Base-by-base conservation (phyloP, 2,329 filamentous ascomycete genomes). In the Monosporascus sp. region DNA sequence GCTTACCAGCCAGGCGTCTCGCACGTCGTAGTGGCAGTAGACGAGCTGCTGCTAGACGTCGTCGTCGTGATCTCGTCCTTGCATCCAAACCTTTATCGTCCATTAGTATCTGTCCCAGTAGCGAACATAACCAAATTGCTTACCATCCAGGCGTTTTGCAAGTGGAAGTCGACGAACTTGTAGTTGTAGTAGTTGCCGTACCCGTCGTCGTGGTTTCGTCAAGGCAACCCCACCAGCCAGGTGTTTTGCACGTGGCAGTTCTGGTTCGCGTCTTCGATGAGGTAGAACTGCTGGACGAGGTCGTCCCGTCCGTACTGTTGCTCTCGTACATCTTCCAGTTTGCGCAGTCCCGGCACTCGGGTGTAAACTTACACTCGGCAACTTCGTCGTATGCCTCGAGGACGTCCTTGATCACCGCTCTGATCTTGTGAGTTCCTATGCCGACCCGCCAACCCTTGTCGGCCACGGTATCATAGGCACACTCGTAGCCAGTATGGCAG, bases 321-420 rank as follows among this genome's bases (percentile, higher is more conserved):
- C 91, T 96, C 70, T 92, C 87, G 65, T 90, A 95, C 77, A 91
- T 96, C 65, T 96, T 95, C 94, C 94, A 97, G 52, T 87, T 85
- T 53, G 83, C 89, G 65, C 93, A 97, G 68, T 99, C 94, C 41
- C 88, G 84, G 67, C 94, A 97, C 50, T 90, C 86, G 22, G 84
- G 79, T 6, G 93, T 92, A 31, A 80, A 77, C 51, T 80, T 81
- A 70, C 94, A 97, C 59, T 82, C 74, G 0, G 94, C 88, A 0
- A 95, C 89, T 3, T 78, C 74, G 57, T 95, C 88, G 64, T 97
- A 97, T 61, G 85, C 85, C 63, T 87, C 79, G 56, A 97, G 80
- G 3, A 99, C 89, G 67, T 96, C 89, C 53, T 85, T 82, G 64
- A 99, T 97, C 46, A 97, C 92, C 31, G 82, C 84, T 54, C 85